Percentiles rank a stretch among this genome's conserved stretches.
These are phyloP conservation scores for Corynespora cassiicola DNA, from an alignment of 2,329 filamentous ascomycete species.

Conservation along the genomic window DNA sequence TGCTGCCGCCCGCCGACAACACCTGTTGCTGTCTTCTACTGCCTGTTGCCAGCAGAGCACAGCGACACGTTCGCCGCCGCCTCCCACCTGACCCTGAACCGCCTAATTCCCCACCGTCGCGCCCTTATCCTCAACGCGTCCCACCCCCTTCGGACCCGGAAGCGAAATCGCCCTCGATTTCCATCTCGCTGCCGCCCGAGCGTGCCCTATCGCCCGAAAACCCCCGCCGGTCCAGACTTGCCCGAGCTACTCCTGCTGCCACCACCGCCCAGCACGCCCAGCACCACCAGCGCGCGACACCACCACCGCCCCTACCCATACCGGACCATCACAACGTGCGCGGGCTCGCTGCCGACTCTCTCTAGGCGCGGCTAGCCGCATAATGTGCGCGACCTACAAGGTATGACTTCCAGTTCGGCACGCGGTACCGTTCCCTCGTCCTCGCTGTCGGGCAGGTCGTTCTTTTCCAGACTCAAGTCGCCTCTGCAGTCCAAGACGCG, in stretches of 20 bases:
- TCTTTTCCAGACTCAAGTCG: conserved; percentile 62
- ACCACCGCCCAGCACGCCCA: no score
- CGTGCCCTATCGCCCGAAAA: no score
- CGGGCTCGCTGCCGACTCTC: conserved; percentile 12
- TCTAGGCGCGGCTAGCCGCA: conserved; percentile 43
- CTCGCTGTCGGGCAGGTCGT: conserved; percentile 37
- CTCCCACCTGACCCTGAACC: conserved; percentile 1
- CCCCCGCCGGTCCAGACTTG: no score
- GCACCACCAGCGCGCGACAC: no score
- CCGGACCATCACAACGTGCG: no score
- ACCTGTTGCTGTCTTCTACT: no score
- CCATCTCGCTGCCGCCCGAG: background rate
- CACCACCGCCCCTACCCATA: no score
- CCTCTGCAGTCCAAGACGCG: conserved; percentile 64
- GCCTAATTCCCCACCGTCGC: background rate
- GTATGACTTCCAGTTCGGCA: conserved; percentile 47
- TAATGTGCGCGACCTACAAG: conserved; percentile 44
- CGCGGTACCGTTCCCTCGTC: conserved; percentile 38
- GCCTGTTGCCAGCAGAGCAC: no score
- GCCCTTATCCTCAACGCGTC: no score
- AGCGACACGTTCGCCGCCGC: conserved; percentile 10
- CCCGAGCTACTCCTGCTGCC: no score
- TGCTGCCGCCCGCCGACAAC: conserved; percentile 15
- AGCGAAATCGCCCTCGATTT: no score
- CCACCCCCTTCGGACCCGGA: background rate